Conservation (phyloP, 1,139 yeast species). For the Sugiyamaella paludigena region DNA sequence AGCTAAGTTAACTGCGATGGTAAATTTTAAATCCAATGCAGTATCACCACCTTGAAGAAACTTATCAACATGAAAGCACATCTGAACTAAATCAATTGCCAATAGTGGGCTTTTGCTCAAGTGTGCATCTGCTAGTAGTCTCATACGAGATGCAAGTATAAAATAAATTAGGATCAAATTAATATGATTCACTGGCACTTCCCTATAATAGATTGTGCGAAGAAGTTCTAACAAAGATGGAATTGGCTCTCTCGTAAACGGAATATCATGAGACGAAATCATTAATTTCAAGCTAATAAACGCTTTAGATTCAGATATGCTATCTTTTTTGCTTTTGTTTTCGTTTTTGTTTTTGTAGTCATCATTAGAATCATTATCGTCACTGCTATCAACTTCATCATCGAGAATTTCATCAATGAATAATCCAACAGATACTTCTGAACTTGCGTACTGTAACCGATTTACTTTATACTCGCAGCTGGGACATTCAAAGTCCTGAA, state of each 20-base stretch:
- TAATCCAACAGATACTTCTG: neutral
- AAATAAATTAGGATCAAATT: conserved; percentile 3
- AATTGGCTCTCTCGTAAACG: conserved; percentile 5
- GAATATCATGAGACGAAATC: conserved; percentile 5
- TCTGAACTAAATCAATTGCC: too few relatives aligned
- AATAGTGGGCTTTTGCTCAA: neutral
- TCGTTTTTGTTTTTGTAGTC: too few relatives aligned
- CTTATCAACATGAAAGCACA: too few relatives aligned
- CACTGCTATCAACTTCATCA: neutral
- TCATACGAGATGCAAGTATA: neutral
- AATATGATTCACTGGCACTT: neutral
- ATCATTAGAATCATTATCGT: too few relatives aligned
- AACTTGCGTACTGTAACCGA: neutral
- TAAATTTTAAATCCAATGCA: too few relatives aligned
- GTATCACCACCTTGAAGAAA: too few relatives aligned
- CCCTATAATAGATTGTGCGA: neutral
- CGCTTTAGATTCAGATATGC: neutral
- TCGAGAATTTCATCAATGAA: neutral
- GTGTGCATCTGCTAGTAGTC: conserved; percentile 1
- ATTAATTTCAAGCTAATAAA: neutral
- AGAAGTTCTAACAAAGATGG: conserved; percentile 2
- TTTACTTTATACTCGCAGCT: conserved; percentile 6
- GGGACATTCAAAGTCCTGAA: conserved; percentile 1
- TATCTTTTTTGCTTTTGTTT: neutral
- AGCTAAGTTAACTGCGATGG: too few relatives aligned